Evolutionary conservation across 2,329 filamentous ascomycete genomes (phyloP), one percentile per base, ranked within the genome.

Genomic region (Dendrostoma leiphaemia): DNA sequence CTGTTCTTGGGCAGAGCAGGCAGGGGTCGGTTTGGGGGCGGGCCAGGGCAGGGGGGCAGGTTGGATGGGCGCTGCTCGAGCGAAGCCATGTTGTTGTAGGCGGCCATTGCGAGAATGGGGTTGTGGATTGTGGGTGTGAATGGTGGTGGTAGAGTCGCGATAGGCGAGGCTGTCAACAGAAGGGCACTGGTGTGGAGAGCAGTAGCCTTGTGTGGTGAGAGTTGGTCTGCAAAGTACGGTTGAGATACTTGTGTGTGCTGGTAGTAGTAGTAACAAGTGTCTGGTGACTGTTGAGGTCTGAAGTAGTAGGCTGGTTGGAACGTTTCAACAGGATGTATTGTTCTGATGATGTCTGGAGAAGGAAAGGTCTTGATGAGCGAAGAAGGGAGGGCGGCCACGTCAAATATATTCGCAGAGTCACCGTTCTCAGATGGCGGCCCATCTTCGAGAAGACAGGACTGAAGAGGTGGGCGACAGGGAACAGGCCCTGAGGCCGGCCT

Each of bases 41-140:
- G 83, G 63, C 83, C 83, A 51, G 83, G 83, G 80, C 83, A 86
- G 62, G 83, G 83, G 74, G 83, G 83, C 61, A 86, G 81, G 66
- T 85, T 82, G 63, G 82, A 84, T 59, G 83, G 83, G 67, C 83
- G 80, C 70, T 84, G 81, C 55, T 58, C 55, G 43, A 58, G 55
- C 13, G 55, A 58, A 26, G 55, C 45, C 55, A 52, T 58, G 40
- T 49, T 58, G 55, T 38, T 58, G 55, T 44, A 43, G 51, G 52
- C 52, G 55, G 52, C 55, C 55, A 58, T 58, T 58, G 48, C 32
- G 48, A 35, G n/a, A 29, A 31, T 54, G 41, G 48, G 23, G 19
- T 38, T 43, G 37, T 21, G 37, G 35, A 13, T 35, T 23, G 17
- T 31, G 19, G 32, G 29, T 40, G 29, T 45, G 32, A 2, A 41